phyloP scores from a whole-genome alignment of 2,329 filamentous ascomycete genomes.

The Pyrenochaeta sp. region DNA sequence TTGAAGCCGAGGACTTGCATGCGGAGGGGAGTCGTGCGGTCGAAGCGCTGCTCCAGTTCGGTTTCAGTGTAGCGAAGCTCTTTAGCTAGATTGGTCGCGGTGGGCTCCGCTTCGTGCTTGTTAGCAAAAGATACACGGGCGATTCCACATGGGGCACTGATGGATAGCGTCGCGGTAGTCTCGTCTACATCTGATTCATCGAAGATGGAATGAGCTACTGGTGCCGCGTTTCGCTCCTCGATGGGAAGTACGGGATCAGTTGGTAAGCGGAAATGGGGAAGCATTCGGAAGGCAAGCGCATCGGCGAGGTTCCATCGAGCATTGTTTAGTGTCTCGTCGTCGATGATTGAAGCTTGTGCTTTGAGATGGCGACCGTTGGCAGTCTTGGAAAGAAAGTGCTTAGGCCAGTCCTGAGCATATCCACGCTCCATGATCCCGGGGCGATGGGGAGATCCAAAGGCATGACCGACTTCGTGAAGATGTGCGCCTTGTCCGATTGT shows the following conservation, averaged over 20 bases:
- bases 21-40: slow-evolving; percentile 36
- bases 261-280: slow-evolving; percentile 41
- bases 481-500: slow-evolving; percentile 51
- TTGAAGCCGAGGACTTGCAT: slow-evolving; percentile 52
- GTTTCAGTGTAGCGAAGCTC: slow-evolving; percentile 29
- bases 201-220: slow-evolving; percentile 3
- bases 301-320: slow-evolving; percentile 46
- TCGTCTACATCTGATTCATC: slow-evolving; percentile 28
- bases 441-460: slow-evolving; percentile 45
- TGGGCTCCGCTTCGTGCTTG: slow-evolving; percentile 21
- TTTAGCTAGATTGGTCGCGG: slow-evolving; percentile 18
- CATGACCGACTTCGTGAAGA: slow-evolving; percentile 50
- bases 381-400: slow-evolving; percentile 51
- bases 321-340: slow-evolving; percentile 27
- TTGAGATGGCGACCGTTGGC: slow-evolving; percentile 12
- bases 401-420: slow-evolving; percentile 47
- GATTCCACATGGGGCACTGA: slow-evolving; percentile 35
- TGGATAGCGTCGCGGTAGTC: slow-evolving; percentile 17
- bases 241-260: slow-evolving; percentile 23
- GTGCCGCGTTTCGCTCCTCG: slow-evolving; percentile 15
- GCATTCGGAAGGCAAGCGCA: slow-evolving; percentile 30
- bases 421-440: slow-evolving; percentile 46
- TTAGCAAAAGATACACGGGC: slow-evolving; percentile 40
- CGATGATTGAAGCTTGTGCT: slow-evolving; percentile 8
- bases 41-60: slow-evolving; percentile 45